phyloP scores from a whole-genome alignment of 352 stramenopile genomes.

The Pythium scleroteichum region DNA sequence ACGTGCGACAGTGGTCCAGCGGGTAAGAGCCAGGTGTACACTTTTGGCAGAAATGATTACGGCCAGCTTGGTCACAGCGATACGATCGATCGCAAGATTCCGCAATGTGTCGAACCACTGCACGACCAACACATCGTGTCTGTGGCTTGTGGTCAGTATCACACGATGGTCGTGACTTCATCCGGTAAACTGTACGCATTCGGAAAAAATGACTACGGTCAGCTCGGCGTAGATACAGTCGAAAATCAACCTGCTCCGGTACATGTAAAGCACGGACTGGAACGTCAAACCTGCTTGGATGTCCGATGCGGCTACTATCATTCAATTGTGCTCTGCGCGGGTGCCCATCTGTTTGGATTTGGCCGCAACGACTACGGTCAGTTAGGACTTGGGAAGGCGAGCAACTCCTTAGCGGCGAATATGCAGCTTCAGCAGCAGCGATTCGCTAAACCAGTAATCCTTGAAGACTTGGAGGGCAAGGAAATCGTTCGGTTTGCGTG shows the following conservation, averaged over 20 bases:
- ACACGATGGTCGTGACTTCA: slow-evolving; percentile 80
- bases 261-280: slow-evolving; percentile 51
- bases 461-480: slow-evolving; percentile 80
- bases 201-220: slow-evolving; percentile 95
- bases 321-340: slow-evolving; percentile 76
- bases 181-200: slow-evolving; percentile 78
- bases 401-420: slow-evolving; percentile 38
- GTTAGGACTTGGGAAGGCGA: slow-evolving; percentile 73
- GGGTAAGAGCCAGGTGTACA: slow-evolving; percentile 58
- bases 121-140: slow-evolving; percentile 62
- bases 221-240: slow-evolving; percentile 81
- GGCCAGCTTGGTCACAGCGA: slow-evolving; percentile 91
- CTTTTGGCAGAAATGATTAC: slow-evolving; percentile 93
- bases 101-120: slow-evolving; percentile 65
- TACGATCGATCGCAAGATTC: slow-evolving; percentile 86
- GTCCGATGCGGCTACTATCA: slow-evolving; percentile 93
- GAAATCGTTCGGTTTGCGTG: slow-evolving; percentile 84
- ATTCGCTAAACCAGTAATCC: slow-evolving; percentile 52
- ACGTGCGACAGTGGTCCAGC: slow-evolving; percentile 44
- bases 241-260: slow-evolving; percentile 68
- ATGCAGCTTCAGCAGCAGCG: slow-evolving; percentile 73
- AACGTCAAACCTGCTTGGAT: slow-evolving; percentile 71
- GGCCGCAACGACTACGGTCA: slow-evolving; percentile 95
- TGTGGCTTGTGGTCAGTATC: slow-evolving; percentile 91
- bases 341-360: slow-evolving; percentile 82